Base-by-base conservation (phyloP, 225 moss, liverwort and hornwort genomes). In the Marchantia polymorpha region DNA sequence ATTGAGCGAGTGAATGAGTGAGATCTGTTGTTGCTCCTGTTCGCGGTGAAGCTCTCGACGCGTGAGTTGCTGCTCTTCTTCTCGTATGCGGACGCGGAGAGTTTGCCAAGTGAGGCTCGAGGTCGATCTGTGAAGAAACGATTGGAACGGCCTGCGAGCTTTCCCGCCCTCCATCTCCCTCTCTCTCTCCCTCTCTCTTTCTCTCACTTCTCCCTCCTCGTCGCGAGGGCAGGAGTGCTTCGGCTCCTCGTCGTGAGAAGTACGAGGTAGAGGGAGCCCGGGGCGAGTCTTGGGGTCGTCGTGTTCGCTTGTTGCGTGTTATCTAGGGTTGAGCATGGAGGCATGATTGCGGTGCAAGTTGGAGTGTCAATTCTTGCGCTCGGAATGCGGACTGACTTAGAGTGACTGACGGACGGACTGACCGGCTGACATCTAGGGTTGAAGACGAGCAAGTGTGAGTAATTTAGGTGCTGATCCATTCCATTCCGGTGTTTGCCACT, bases 371-470 rank as follows among this genome's bases (percentile, higher is more conserved):
- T 52, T 53, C 12, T 4, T 27, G 7, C 22, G 23, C 11, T 54
- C 52, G 8, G 47, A 54, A 7, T 8, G 27, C 53, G 25, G 73
- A 53, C 53, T 15, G n/a, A n/a, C n/a, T n/a, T n/a, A n/a, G n/a
- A n/a, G n/a, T n/a, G n/a, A n/a, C n/a, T n/a, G n/a, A n/a, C n/a
- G n/a, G n/a, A n/a, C n/a, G n/a, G n/a, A n/a, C n/a, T n/a, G 73
- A 26, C 52, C 14, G 12, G 27, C 53, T 26, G 73, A 26, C 53
- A 23, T 73, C 73, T 73, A 73, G 52, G 73, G 73, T 73, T 73
- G 73, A 73, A 6, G 26, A 2, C 15, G 53, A 53, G 64, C n/a
- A 3, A 10, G 56, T 56, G 13, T 56, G 56, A 15, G 14, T 10
- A 64, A 64, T 64, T 25, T 20, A 64, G 3, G 64, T 73, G 27